Conservation (phyloP, 148 eudicot genomes). For the Arctostaphylos glauca region DNA sequence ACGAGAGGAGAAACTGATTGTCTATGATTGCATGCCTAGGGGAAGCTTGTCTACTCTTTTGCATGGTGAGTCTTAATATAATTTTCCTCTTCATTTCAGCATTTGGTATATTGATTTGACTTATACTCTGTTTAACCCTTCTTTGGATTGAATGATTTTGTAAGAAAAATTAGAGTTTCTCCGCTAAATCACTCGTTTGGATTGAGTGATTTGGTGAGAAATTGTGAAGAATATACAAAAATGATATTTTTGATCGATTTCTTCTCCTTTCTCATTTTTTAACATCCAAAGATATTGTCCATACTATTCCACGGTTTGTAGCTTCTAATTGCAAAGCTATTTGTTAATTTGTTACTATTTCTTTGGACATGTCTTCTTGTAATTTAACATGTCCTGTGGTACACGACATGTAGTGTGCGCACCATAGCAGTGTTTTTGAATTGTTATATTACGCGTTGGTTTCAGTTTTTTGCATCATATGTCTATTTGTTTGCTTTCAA, state of each 20-base stretch:
- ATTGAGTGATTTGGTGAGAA: no score
- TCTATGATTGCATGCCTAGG: constrained; percentile 35
- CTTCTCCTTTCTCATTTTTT: no score
- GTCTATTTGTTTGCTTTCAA: background rate
- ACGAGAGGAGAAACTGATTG: constrained; percentile 40
- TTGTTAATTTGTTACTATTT: background rate
- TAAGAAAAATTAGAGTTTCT: no score
- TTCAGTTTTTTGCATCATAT: background rate
- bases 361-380: background rate
- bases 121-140: background rate
- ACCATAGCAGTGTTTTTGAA: background rate
- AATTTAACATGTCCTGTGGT: background rate
- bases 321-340: background rate
- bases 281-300: no score
- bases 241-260: no score
- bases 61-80: constrained; percentile 29
- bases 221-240: no score
- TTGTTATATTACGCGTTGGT: background rate
- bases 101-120: background rate
- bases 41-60: constrained; percentile 39
- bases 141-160: background rate
- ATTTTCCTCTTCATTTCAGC: background rate
- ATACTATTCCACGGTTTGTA: no score
- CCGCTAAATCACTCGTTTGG: no score
- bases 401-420: background rate